Conservation (phyloP, 495 filamentous ascomycete genomes). For the Aspergillus homomorphus region DNA sequence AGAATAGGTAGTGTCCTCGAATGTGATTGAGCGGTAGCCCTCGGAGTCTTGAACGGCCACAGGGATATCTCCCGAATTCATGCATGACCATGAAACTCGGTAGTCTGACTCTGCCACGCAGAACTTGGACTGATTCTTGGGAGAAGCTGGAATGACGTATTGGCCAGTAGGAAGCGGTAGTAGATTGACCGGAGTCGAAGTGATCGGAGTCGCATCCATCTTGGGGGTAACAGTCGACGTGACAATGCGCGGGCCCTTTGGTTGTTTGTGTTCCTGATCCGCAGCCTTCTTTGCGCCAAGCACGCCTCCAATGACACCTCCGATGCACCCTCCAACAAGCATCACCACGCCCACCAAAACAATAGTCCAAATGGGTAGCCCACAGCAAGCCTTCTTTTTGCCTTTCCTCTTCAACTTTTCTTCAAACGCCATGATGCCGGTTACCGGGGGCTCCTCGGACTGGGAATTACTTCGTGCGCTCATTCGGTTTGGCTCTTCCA, state of each 20-base stretch:
- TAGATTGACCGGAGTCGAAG: constrained; percentile 55
- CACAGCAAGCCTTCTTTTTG: constrained; percentile 57
- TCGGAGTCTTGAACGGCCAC: constrained; percentile 32
- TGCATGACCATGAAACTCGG: constrained; percentile 67
- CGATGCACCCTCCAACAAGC: constrained; percentile 53
- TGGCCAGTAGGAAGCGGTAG: constrained; percentile 61
- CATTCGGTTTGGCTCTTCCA: constrained; percentile 16
- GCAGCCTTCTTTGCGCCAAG: constrained; percentile 41
- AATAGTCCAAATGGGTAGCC: constrained; percentile 68
- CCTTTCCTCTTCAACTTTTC: constrained; percentile 57
- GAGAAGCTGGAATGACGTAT: constrained; percentile 57
- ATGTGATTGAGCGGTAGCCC: constrained; percentile 26
- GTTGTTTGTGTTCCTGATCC: constrained; percentile 23
- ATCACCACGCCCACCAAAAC: constrained; percentile 53
- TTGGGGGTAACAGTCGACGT: constrained; percentile 53
- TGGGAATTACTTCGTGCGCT: background rate
- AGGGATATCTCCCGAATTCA: constrained; percentile 36
- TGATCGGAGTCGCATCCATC: constrained; percentile 62
- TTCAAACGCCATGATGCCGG: constrained; percentile 46
- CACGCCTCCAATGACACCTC: constrained; percentile 61
- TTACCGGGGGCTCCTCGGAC: constrained; percentile 16
- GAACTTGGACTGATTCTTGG: constrained; percentile 56
- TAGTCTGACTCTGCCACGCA: constrained; percentile 64
- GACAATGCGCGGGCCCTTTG: constrained; percentile 38
- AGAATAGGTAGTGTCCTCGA: constrained; percentile 27